Percentiles rank a stretch among this genome's conserved stretches.
Evolutionary conservation across 345 rosid genomes (phyloP).

Genomic region (Lagerstroemia speciosa): DNA sequence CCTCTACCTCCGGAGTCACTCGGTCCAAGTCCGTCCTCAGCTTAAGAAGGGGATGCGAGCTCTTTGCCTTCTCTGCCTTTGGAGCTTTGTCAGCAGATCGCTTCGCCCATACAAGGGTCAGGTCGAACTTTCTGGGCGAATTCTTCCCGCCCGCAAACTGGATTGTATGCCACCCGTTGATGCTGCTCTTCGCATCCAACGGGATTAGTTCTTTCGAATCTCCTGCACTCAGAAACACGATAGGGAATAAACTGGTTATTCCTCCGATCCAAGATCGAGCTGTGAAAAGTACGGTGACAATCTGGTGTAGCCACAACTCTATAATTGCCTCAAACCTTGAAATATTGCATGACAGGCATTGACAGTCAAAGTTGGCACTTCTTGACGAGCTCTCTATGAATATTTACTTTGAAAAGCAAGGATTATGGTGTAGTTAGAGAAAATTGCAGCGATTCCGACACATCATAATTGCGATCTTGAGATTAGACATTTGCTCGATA

Average conservation of each 20-base stretch:
- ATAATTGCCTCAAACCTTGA: background rate
- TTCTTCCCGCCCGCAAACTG: conserved; percentile 81
- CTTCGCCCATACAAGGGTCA: conserved; percentile 41
- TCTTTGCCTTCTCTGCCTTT: conserved; percentile 7
- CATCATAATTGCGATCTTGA: background rate
- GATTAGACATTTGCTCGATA: background rate
- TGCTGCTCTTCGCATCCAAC: conserved; percentile 38
- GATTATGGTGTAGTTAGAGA: background rate
- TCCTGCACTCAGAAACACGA: conserved; percentile 22
- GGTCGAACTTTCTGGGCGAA: conserved; percentile 46
- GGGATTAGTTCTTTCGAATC: conserved; percentile 43
- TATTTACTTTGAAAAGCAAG: background rate
- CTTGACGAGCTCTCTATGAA: too few species aligned
- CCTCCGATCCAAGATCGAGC: background rate
- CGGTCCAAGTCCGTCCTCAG: conserved; percentile 64
- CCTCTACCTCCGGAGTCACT: conserved; percentile 48
- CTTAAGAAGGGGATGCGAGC: conserved; percentile 47
- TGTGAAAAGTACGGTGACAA: background rate
- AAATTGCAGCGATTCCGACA: background rate
- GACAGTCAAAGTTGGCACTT: too few species aligned
- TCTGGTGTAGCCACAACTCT: background rate
- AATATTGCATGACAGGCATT: too few species aligned
- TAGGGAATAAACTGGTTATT: background rate
- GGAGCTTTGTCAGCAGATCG: conserved; percentile 12
- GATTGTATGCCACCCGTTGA: conserved; percentile 71